phyloP scores from a whole-genome alignment of 768 basidiomycete species.

The Pleurotus tuber-regium region DNA sequence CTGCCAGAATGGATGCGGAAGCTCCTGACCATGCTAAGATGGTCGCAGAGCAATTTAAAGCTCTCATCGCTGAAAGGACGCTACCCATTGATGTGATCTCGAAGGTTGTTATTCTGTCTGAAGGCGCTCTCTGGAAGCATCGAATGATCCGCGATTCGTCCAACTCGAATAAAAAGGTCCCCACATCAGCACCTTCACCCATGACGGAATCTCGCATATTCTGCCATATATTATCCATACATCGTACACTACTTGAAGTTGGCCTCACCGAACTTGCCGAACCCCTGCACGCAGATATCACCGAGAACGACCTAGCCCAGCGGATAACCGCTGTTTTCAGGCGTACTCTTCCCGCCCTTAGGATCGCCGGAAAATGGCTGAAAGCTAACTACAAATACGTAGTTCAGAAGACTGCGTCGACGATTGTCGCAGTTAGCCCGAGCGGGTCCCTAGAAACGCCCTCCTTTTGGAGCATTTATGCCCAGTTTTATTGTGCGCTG shows the following conservation, averaged over 20 bases:
- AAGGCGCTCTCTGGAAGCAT: slow-evolving; percentile 85
- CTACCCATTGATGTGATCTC: slow-evolving; percentile 76
- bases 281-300: slow-evolving; percentile 49
- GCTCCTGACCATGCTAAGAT: slow-evolving; percentile 43
- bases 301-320: slow-evolving; percentile 66
- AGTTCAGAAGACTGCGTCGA: slow-evolving; percentile 34
- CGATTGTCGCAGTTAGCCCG: slow-evolving; percentile 30
- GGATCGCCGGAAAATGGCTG: slow-evolving; percentile 90
- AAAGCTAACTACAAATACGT: slow-evolving; percentile 72
- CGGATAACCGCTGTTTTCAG: slow-evolving; percentile 85
- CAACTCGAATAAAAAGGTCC: slow-evolving; percentile 21
- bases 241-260: slow-evolving; percentile 61
- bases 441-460: slow-evolving; percentile 30
- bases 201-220: slow-evolving; percentile 65
- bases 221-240: slow-evolving; percentile 63
- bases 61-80: slow-evolving; percentile 63
- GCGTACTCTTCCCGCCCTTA: slow-evolving; percentile 80
- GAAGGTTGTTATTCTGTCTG: slow-evolving; percentile 67
- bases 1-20: slow-evolving; percentile 45
- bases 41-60: slow-evolving; percentile 54
- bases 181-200: slow-evolving; percentile 29
- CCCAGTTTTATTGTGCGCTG: slow-evolving; percentile 62
- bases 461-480: slow-evolving; percentile 72
- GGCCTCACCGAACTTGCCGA: slow-evolving; percentile 62
- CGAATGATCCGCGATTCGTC: slow-evolving; percentile 62